Conservation (phyloP, 139 green algal species). For the Tetradesmus obliquus region DNA sequence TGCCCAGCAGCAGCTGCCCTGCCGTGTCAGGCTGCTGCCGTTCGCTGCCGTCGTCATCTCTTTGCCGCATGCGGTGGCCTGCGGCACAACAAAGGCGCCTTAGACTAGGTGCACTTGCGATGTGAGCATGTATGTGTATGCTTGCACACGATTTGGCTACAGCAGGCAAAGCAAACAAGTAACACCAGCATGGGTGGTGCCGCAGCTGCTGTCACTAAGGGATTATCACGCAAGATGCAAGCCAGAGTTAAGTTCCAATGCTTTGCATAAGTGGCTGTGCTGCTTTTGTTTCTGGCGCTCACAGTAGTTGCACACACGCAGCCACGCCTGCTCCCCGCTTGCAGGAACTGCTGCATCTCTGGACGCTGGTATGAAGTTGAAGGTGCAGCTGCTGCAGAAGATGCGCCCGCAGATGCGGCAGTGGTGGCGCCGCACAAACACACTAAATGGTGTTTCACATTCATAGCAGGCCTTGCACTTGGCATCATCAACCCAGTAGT, state of each 20-base stretch:
- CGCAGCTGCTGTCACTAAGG: not conserved
- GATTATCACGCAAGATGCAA: no score
- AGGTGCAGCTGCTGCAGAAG: conserved; percentile 68
- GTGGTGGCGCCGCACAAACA: conserved; percentile 57
- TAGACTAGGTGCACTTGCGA: not conserved
- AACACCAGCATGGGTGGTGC: not conserved
- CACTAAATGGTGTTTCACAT: conserved; percentile 59
- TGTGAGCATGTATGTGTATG: not conserved
- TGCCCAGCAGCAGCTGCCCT: conserved; percentile 40
- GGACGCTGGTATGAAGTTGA: conserved; percentile 50
- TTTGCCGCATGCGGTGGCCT: conserved; percentile 51
- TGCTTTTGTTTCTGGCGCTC: conserved; percentile 4
- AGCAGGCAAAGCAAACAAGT: not conserved
- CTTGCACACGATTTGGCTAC: not conserved
- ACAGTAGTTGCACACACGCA: conserved; percentile 76
- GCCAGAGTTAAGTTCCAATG: not conserved
- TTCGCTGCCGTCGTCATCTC: conserved; percentile 35
- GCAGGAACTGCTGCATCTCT: conserved; percentile 13
- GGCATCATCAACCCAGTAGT: conserved; percentile 66
- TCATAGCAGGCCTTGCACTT: conserved; percentile 63
- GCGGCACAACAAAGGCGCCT: not conserved
- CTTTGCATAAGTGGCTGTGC: not conserved
- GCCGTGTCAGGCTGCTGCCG: not conserved
- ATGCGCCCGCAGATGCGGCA: conserved; percentile 64
- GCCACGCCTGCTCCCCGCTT: conserved; percentile 40